Evolutionary conservation across 495 filamentous ascomycete genomes (phyloP).

Genomic region (Neurospora pannonica): DNA sequence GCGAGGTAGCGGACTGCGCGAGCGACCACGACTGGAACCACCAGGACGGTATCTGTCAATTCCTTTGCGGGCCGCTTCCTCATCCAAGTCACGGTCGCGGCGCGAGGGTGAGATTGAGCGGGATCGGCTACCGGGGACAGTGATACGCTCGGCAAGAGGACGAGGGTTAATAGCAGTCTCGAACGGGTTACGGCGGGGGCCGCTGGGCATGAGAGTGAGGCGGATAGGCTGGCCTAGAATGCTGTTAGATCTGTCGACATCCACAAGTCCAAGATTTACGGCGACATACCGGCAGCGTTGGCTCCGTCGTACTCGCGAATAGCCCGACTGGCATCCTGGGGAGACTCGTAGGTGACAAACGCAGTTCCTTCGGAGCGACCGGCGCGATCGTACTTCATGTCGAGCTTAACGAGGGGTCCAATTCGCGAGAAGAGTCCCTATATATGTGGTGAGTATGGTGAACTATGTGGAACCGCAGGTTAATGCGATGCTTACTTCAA

Average conservation of each 20-base stretch:
- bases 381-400: conserved; percentile 77
- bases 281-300: conserved; percentile 64
- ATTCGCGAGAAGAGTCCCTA: conserved; percentile 77
- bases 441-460: conserved; percentile 7
- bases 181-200: conserved; percentile 44
- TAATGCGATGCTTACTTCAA: conserved; percentile 49
- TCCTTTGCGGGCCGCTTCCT: conserved; percentile 32
- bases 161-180: conserved; percentile 48
- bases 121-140: conserved; percentile 38
- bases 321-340: conserved; percentile 61
- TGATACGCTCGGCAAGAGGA: conserved; percentile 70
- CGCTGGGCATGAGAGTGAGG: conserved; percentile 55
- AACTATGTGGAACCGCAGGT: background rate
- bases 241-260: conserved; percentile 6
- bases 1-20: background rate
- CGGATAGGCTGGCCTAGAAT: conserved; percentile 66
- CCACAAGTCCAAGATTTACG: background rate
- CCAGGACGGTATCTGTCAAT: conserved; percentile 5
- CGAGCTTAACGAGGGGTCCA: conserved; percentile 58
- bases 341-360: conserved; percentile 67
- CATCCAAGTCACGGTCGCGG: conserved; percentile 36
- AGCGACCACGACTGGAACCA: conserved; percentile 13
- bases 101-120: conserved; percentile 40
- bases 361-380: conserved; percentile 84
- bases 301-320: conserved; percentile 79